Percentiles rank a stretch among this genome's conserved stretches.
Conservation (phyloP, 2,329 filamentous ascomycete genomes). For the Xylaria sp. region DNA sequence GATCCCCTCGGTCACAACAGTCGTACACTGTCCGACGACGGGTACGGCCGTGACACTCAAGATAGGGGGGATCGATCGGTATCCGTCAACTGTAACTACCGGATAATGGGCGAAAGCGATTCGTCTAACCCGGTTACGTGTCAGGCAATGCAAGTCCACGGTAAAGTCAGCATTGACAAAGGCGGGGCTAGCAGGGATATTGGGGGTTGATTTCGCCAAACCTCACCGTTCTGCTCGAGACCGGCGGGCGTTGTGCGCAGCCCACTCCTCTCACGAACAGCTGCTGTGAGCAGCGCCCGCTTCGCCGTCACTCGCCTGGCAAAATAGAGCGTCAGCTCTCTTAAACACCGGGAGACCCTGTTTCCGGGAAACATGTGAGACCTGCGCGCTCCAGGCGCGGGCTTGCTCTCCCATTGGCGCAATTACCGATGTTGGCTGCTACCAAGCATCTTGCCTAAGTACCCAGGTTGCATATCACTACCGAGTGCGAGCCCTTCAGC, state of each 20-base stretch:
- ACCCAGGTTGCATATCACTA: conserved; percentile 15
- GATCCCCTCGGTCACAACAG: neutral
- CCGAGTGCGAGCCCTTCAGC: conserved; percentile 6
- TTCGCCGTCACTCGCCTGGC: conserved; percentile 19
- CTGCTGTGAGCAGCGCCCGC: conserved; percentile 7
- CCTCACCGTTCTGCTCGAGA: conserved; percentile 28
- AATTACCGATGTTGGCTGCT: conserved; percentile 15
- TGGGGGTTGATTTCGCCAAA: conserved; percentile 14
- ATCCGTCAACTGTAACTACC: conserved; percentile 19
- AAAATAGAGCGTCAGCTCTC: conserved; percentile 14
- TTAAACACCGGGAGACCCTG: neutral
- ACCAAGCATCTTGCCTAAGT: conserved; percentile 30
- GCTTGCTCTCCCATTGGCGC: conserved; percentile 29
- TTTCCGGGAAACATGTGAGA: conserved; percentile 13
- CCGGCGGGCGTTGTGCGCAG: conserved; percentile 2
- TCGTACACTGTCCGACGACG: neutral
- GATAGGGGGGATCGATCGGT: neutral
- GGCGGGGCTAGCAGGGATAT: conserved; percentile 47
- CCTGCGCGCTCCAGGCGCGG: conserved; percentile 1
- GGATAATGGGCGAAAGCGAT: conserved; percentile 24
- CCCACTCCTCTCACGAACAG: conserved; percentile 12
- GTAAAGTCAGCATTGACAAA: conserved; percentile 51
- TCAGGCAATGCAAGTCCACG: conserved; percentile 29
- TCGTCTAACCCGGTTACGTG: conserved; percentile 29
- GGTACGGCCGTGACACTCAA: neutral